phyloP scores from a whole-genome alignment of 2,329 filamentous ascomycete genomes.

The Leptoxyphium fumago region DNA sequence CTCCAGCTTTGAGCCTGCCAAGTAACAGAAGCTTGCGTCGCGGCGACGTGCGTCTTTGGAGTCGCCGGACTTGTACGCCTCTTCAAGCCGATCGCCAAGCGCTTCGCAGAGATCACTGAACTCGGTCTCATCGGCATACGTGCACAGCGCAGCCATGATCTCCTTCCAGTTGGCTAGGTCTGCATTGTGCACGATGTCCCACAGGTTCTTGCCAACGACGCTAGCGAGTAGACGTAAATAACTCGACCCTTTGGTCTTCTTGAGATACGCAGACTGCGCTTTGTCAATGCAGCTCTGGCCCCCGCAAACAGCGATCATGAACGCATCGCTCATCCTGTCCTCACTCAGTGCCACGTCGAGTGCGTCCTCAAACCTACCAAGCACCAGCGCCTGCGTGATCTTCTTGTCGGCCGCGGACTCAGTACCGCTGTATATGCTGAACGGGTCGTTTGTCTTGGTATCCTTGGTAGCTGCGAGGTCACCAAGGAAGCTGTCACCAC shows the following conservation, averaged over 20 bases:
- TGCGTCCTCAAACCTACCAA: constrained; percentile 82
- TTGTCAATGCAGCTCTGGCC: constrained; percentile 88
- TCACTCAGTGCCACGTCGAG: constrained; percentile 80
- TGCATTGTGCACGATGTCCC: constrained; percentile 96
- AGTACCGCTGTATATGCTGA: constrained; percentile 72
- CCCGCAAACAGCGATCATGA: constrained; percentile 94
- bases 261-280: constrained; percentile 81
- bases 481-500: constrained; percentile 69
- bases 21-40: constrained; percentile 90
- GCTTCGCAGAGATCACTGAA: constrained; percentile 93
- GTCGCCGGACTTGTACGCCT: constrained; percentile 39
- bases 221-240: constrained; percentile 83
- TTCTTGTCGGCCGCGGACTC: constrained; percentile 72
- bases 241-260: constrained; percentile 66
- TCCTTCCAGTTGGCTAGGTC: constrained; percentile 92
- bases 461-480: constrained; percentile 77
- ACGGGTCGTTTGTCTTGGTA: constrained; percentile 85
- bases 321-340: constrained; percentile 77
- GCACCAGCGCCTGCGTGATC: constrained; percentile 75
- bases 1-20: constrained; percentile 90
- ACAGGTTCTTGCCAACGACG: constrained; percentile 89
- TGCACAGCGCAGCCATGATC: constrained; percentile 89
- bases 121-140: constrained; percentile 78
- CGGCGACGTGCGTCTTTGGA: constrained; percentile 47
- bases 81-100: constrained; percentile 77